Percentiles rank a stretch among this genome's conserved stretches.
phyloP scores from a whole-genome alignment of 2,329 filamentous ascomycete genomes.

The Aspergillus quadrilineatus region DNA sequence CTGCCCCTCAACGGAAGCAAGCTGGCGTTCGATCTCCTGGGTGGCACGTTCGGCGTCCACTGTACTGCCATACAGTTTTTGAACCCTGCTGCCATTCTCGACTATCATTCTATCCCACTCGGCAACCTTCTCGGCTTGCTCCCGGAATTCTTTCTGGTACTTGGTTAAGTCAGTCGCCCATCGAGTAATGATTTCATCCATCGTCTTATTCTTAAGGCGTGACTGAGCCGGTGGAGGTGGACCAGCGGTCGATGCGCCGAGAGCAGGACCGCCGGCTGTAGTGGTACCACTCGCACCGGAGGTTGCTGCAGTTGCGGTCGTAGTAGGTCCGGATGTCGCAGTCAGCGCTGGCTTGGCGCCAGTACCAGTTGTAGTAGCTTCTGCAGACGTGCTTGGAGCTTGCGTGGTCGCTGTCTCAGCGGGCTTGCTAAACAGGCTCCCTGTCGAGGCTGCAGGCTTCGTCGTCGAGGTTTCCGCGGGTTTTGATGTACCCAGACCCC shows the following conservation, averaged over 20 bases:
- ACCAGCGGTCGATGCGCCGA: slow-evolving; percentile 75
- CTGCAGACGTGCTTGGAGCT: slow-evolving; percentile 19
- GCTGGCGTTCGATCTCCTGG: slow-evolving; percentile 87
- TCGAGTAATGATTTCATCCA: slow-evolving; percentile 96
- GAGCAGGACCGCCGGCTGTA: slow-evolving; percentile 30
- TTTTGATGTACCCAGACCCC: slow-evolving; percentile 30
- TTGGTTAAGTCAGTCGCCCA: slow-evolving; percentile 95
- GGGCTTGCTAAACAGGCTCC: slow-evolving; percentile 28
- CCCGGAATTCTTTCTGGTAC: slow-evolving; percentile 95
- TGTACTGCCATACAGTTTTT: slow-evolving; percentile 85
- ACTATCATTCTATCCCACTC: slow-evolving; percentile 90
- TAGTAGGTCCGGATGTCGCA: slow-evolving; percentile 34
- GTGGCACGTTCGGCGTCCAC: slow-evolving; percentile 93
- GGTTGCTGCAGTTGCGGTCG: slow-evolving; percentile 31
- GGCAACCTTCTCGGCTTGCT: slow-evolving; percentile 81
- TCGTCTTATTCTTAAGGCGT: slow-evolving; percentile 94
- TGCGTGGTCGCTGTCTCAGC: slow-evolving; percentile 26
- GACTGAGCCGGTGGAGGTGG: slow-evolving; percentile 78
- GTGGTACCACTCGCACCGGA: slow-evolving; percentile 30
- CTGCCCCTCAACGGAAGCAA: slow-evolving; percentile 84
- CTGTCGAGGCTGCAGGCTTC: slow-evolving; percentile 20
- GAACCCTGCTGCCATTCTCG: slow-evolving; percentile 92
- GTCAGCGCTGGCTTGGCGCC: slow-evolving; percentile 25
- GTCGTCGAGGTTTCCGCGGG: slow-evolving; percentile 30
- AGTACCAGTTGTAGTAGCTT: slow-evolving; percentile 23